phyloP scores from a whole-genome alignment of 306 rosid species.

The Vigna radiata region DNA sequence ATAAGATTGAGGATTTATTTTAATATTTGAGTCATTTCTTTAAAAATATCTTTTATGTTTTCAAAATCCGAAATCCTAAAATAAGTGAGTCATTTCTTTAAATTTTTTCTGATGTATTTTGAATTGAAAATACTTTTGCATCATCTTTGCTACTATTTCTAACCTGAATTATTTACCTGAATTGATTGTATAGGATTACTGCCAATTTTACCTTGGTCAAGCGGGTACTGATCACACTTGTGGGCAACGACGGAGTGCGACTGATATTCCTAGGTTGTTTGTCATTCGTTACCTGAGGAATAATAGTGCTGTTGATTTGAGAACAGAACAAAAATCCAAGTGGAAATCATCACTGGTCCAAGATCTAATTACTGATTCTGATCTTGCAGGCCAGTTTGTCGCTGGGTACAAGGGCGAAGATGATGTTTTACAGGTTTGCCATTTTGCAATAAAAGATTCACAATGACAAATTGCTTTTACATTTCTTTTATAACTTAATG shows the following conservation, averaged over 20 bases:
- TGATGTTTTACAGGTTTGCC: constrained; percentile 70
- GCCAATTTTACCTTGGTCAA: constrained; percentile 80
- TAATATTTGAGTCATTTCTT: too few species aligned
- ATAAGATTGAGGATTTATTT: too few species aligned
- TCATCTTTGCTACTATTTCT: constrained; percentile 27
- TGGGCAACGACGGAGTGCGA: constrained; percentile 70
- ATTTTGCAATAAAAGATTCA: constrained; percentile 1
- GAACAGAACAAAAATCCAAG: constrained; percentile 53
- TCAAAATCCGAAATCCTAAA: too few species aligned
- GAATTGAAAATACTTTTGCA: constrained; percentile 8
- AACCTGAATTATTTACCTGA: constrained; percentile 28
- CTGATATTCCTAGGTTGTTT: constrained; percentile 72
- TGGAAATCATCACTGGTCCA: constrained; percentile 51
- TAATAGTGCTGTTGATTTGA: constrained; percentile 53
- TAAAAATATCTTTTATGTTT: too few species aligned
- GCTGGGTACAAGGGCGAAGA: constrained; percentile 82
- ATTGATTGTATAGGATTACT: constrained; percentile 64
- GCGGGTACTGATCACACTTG: constrained; percentile 76
- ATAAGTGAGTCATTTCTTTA: background rate
- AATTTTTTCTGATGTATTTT: constrained; percentile 17
- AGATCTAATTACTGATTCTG: constrained; percentile 63
- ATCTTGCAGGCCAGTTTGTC: constrained; percentile 87
- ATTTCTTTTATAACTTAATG: constrained; percentile 24
- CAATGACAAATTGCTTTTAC: constrained; percentile 10
- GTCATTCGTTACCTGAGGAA: constrained; percentile 82